Evolutionary conservation across 768 basidiomycete species (phyloP), one percentile per base, ranked within the genome.

Genomic region (Amanita jacksonii): DNA sequence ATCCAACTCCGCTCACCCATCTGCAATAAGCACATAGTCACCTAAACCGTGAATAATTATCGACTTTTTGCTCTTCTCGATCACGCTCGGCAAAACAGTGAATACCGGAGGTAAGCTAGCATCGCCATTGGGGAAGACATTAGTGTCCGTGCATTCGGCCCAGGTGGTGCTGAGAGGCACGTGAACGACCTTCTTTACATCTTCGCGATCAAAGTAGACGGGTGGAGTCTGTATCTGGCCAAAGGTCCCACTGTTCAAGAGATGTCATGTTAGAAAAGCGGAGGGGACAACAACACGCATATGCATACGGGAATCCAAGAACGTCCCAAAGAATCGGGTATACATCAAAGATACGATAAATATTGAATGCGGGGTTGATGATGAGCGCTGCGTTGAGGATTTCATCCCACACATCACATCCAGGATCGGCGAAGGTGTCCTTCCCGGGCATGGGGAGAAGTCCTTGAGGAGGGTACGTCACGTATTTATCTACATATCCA

Each of bases 241-340:
- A n/a, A 0, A 73, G 41, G 51, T 73, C 8, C 78, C 78, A 1
- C 77, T 80, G 52, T 18, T 50, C 19, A 28, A 28, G 18, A 9
- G 28, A 3, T 13, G 12, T 28, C 13, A 9, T 15, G n/a, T 28
- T 10, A 40, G 20, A n/a, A 20, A 3, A 2, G 13, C 28, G 8
- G 13, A 31, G 28, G 7, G 15, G 31, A 9, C 25, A 27, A 32
- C 9, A 32, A 32, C 13, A 10, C 16, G 13, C 12, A 25, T 10
- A 8, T 1, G 57, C 76, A 25, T 52, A 82, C 77, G 84, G 83
- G 70, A 82, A 85, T n/a, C 84, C 85, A 23, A 86, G 77, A 4
- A 85, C 82, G 47, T 86, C 84, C 84, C 81, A 86, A 9, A 81
- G 63, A 33, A 82, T 67, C 0, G 83, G 85, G 59, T 65, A 84